Evolutionary conservation across 192 early-diverging fungal species (phyloP), one percentile per base, ranked within the genome.

Genomic region (Glomus cerebriforme): DNA sequence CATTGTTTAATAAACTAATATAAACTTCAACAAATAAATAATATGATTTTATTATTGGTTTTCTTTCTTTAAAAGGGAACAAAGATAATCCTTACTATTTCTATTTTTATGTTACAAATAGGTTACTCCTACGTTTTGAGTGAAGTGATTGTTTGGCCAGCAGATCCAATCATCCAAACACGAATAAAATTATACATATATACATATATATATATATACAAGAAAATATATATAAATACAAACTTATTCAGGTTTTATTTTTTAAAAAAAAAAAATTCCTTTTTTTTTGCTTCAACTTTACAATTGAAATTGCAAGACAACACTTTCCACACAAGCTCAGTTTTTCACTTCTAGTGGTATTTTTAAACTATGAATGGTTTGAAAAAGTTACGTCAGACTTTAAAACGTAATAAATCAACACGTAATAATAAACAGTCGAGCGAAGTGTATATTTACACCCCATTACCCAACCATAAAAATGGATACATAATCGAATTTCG

Each of bases 401-500:
- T 54, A 15, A 54, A 13, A 54, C 47, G 47, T 19, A 54, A 54
- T 54, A 19, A 54, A 54, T 54, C 5, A 19, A 19, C 47, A 19
- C 47, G 17, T 54, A 54, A 54, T 54, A 54, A 54, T 19, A 54
- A 54, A 19, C 15, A 13, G 0, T 54, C 13, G 5, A 54, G 4
- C 13, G 47, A 54, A 19, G 22, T 37, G 8, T 68, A 35, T 9
- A 68, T 68, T 68, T 68, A 68, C 7, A 68, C 66, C 9, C 66
- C 66, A 22, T 37, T 68, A 68, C 32, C 66, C 32, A 7, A 26
- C 7, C 27, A 32, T 37, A 75, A 63, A 37, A 22, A 54, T 39
- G 74, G 74, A 8, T 75, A 75, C 24, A 63, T 75, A 59, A 75
- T 75, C 8, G 74, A 75, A 75, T 63, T 39, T 75, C 58, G 74